These are phyloP conservation scores for Lomentospora prolificans DNA, from an alignment of 2,329 filamentous ascomycete genomes.

Conservation along the genomic window DNA sequence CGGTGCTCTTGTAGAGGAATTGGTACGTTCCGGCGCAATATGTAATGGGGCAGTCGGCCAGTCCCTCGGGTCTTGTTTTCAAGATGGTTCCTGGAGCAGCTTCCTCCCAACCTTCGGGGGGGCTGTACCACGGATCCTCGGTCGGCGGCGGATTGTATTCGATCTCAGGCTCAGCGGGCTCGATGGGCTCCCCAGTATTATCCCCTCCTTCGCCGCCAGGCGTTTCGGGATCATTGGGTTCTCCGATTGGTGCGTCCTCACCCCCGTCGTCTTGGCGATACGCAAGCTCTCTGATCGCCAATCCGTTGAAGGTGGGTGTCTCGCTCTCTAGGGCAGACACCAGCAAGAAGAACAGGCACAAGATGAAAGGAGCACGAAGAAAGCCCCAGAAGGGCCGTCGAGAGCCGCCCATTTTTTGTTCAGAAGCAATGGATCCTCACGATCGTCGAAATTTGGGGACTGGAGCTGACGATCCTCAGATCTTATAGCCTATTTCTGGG, in stretches of 20 bases:
- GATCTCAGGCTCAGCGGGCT: background rate
- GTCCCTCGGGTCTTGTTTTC: background rate
- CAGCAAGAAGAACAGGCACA: too few species aligned
- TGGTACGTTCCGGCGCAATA: conserved; percentile 12
- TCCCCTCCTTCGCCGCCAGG: background rate
- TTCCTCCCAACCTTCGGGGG: conserved; percentile 1
- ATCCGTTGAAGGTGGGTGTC: background rate
- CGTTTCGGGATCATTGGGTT: background rate
- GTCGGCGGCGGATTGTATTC: background rate
- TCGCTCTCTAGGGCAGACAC: background rate
- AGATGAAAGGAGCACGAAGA: background rate
- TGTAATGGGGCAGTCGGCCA: background rate
- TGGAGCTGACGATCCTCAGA: too few species aligned
- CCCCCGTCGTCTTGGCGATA: background rate
- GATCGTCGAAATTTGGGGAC: background rate
- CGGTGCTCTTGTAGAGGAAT: conserved; percentile 24
- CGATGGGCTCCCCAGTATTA: background rate
- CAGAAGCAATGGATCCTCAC: too few species aligned
- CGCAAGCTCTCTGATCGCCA: background rate
- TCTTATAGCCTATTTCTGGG: background rate
- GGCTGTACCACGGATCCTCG: conserved; percentile 4
- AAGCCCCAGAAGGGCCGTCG: background rate
- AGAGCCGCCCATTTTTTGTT: background rate
- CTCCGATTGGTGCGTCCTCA: background rate
- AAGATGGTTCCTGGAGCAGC: background rate